Evolutionary conservation across 139 green algal genomes (phyloP).

Genomic region (Volvox africanus): DNA sequence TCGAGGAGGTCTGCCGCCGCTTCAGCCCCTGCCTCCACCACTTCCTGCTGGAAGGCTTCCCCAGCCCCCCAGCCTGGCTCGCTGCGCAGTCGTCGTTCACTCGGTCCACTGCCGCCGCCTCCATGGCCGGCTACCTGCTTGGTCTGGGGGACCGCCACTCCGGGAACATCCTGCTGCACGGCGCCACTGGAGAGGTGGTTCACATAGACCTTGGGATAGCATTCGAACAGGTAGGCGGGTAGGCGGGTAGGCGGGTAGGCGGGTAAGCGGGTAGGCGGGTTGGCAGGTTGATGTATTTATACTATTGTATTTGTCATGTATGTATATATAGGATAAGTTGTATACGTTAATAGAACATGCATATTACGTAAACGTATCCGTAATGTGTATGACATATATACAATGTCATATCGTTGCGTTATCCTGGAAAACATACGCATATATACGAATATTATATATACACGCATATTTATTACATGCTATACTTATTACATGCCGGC

Average conservation of each 20-base stretch:
- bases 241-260: background rate
- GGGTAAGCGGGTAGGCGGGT: background rate
- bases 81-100: constrained; percentile 53
- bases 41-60: constrained; percentile 95
- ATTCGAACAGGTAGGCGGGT: constrained; percentile 91
- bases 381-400: too few relatives aligned
- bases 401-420: too few relatives aligned
- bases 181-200: constrained; percentile 88
- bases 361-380: too few relatives aligned
- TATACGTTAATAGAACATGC: too few relatives aligned
- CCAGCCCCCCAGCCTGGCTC: constrained; percentile 77
- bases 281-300: background rate
- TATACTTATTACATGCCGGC: too few relatives aligned
- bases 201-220: constrained; percentile 99
- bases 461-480: too few relatives aligned
- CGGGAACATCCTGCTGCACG: constrained; percentile 95
- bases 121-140: constrained; percentile 89
- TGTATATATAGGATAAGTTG: too few relatives aligned
- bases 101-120: constrained; percentile 77
- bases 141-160: constrained; percentile 94
- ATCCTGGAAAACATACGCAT: too few relatives aligned
- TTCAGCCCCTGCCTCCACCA: constrained; percentile 91
- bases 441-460: too few relatives aligned
- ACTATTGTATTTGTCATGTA: too few relatives aligned
- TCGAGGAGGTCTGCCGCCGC: constrained; percentile 39